Percentiles rank a stretch among this genome's conserved stretches.
Evolutionary conservation across 2,329 filamentous ascomycete species (phyloP).

Genomic region (Aspergillus pseudotamarii): DNA sequence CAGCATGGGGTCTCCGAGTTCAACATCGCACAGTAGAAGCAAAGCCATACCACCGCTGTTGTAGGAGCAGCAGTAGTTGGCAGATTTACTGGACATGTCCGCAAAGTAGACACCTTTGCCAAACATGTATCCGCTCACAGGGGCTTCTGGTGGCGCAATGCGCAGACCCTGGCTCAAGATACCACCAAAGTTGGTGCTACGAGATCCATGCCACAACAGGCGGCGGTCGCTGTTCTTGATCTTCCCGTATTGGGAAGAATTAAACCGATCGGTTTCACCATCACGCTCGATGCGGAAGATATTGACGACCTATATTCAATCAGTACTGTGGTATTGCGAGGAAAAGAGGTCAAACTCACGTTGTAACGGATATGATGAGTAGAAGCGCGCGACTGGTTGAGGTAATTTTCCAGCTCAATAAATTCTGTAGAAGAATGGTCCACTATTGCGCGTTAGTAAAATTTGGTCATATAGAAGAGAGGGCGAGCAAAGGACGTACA

Average conservation of each 20-base stretch:
- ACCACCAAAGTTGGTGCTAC: conserved; percentile 81
- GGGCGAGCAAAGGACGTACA: conserved; percentile 30
- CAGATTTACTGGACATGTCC: conserved; percentile 81
- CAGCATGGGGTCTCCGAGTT: conserved; percentile 75
- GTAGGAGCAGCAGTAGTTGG: conserved; percentile 69
- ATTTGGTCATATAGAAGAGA: neutral
- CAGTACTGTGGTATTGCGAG: neutral
- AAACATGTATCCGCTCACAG: conserved; percentile 82
- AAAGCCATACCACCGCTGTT: conserved; percentile 71
- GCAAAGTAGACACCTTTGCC: conserved; percentile 88
- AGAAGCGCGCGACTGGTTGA: conserved; percentile 65
- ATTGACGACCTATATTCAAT: conserved; percentile 56
- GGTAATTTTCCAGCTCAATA: conserved; percentile 65
- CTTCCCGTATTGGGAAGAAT: conserved; percentile 56
- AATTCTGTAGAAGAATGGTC: conserved; percentile 65
- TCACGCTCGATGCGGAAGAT: conserved; percentile 82
- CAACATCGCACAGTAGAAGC: conserved; percentile 80
- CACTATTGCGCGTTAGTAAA: conserved; percentile 43
- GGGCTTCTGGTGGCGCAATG: conserved; percentile 80
- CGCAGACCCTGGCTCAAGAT: conserved; percentile 85
- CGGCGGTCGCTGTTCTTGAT: conserved; percentile 66
- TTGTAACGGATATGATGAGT: conserved; percentile 58
- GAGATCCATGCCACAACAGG: conserved; percentile 85
- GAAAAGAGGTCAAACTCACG: neutral
- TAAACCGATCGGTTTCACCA: conserved; percentile 72